phyloP scores from a whole-genome alignment of 2,329 filamentous ascomycete genomes.

The Apiospora saccharicola region DNA sequence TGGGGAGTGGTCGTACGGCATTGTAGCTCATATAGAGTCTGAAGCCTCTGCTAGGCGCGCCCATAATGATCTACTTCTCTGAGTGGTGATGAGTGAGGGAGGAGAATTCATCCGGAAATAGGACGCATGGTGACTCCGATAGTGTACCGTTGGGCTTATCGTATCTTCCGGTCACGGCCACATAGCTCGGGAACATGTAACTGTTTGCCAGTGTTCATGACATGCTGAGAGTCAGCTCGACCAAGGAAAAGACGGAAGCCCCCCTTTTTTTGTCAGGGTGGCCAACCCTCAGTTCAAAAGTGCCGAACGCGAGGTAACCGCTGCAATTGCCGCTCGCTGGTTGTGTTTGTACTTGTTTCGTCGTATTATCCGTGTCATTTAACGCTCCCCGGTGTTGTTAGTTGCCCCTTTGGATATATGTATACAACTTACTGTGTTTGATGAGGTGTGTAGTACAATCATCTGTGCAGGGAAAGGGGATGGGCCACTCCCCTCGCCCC shows the following conservation, averaged over 20 bases:
- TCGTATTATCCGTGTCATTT: not conserved
- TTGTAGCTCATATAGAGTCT: conserved; percentile 12
- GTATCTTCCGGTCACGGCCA: not conserved
- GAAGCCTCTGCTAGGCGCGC: not conserved
- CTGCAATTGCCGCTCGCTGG: not conserved
- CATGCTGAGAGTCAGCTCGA: not conserved
- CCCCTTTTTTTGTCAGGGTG: not conserved
- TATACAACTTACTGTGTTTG: not conserved
- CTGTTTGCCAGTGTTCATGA: conserved; percentile 2
- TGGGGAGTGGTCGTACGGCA: not conserved
- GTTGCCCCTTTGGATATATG: not conserved
- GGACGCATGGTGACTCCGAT: not conserved
- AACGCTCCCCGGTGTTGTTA: not conserved
- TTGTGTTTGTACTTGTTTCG: not conserved
- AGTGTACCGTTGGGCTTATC: not conserved
- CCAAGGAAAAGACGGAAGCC: not conserved
- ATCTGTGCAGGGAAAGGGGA: not conserved
- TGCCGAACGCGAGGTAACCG: not conserved
- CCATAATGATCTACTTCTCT: not conserved
- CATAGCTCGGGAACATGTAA: conserved; percentile 1
- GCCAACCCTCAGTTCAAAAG: not conserved
- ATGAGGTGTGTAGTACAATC: not conserved
- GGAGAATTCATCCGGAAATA: not conserved
- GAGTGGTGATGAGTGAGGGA: not conserved
- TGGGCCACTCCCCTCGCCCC: not conserved